phyloP scores from a whole-genome alignment of 2,329 filamentous ascomycete genomes.

The Cladosporium sp. region DNA sequence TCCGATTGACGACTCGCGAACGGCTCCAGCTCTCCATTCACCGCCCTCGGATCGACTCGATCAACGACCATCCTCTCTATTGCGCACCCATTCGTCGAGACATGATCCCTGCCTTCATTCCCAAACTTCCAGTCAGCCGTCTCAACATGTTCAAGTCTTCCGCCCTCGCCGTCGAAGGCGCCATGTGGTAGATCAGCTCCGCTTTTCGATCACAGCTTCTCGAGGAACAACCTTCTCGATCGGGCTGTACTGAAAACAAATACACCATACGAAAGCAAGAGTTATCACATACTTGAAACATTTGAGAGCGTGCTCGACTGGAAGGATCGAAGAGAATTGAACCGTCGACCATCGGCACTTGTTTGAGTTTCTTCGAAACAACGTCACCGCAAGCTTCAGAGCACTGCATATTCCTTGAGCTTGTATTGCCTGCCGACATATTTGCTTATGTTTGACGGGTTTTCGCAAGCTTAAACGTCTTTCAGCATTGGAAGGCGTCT shows the following conservation, averaged over 20 bases:
- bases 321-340: neutral
- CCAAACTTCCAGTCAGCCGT: constrained; percentile 8
- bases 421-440: constrained; percentile 12
- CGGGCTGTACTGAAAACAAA: constrained; percentile 4
- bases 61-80: neutral
- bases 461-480: constrained; percentile 18
- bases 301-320: constrained; percentile 5
- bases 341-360: neutral
- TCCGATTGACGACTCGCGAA: neutral
- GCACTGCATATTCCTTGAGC: constrained; percentile 2
- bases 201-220: constrained; percentile 9
- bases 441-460: constrained; percentile 12
- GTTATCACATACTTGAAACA: constrained; percentile 10
- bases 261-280: constrained; percentile 9
- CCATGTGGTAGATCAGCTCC: constrained; percentile 1
- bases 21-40: neutral
- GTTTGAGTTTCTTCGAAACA: constrained; percentile 1
- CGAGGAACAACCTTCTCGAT: constrained; percentile 1
- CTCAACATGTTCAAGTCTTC: constrained; percentile 9
- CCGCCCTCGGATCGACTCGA: neutral
- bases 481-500: constrained; percentile 27
- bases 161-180: constrained; percentile 5
- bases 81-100: constrained; percentile 1
- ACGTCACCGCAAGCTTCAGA: neutral
- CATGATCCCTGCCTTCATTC: constrained; percentile 8